Conservation (phyloP, 75 land plant species). For the Selaginella tamariscina region DNA sequence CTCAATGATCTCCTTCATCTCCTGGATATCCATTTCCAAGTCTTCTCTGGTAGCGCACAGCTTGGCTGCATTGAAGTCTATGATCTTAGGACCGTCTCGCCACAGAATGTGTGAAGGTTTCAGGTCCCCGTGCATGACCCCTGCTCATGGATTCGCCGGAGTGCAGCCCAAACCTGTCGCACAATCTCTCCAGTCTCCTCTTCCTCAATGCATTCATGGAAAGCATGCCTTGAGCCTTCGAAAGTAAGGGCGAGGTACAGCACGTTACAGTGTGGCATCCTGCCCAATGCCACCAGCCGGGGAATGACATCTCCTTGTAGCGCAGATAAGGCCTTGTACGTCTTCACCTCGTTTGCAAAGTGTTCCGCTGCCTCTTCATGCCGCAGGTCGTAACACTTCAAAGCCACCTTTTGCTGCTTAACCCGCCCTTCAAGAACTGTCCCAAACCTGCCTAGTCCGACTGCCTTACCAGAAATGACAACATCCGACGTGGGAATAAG, state of each 20-base stretch:
- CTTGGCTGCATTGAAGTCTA: not conserved
- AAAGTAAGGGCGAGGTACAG: not conserved
- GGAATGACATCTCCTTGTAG: not conserved
- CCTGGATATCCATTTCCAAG: too few relatives aligned
- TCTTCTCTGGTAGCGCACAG: too few relatives aligned
- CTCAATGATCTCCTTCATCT: too few relatives aligned
- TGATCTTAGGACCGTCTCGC: not conserved
- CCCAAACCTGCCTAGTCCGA: not conserved
- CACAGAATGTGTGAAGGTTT: conserved; percentile 6
- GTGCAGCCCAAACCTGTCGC: not conserved
- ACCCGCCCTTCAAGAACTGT: conserved; percentile 2
- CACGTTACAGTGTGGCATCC: conserved; percentile 12
- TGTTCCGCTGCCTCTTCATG: not conserved
- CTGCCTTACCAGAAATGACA: conserved; percentile 4
- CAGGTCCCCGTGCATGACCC: not conserved
- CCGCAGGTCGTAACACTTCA: not conserved
- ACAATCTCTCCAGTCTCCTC: not conserved
- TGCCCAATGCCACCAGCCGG: conserved; percentile 1
- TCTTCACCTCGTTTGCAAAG: not conserved
- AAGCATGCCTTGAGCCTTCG: conserved; percentile 1
- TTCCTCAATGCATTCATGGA: not conserved
- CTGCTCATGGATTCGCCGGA: not conserved
- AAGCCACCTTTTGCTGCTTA: not conserved
- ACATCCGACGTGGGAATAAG: not conserved
- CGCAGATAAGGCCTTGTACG: not conserved